Percentiles rank a stretch among this genome's conserved stretches.
Evolutionary conservation across 768 basidiomycete species (phyloP).

Genomic region (Thelephora aurantiotincta): DNA sequence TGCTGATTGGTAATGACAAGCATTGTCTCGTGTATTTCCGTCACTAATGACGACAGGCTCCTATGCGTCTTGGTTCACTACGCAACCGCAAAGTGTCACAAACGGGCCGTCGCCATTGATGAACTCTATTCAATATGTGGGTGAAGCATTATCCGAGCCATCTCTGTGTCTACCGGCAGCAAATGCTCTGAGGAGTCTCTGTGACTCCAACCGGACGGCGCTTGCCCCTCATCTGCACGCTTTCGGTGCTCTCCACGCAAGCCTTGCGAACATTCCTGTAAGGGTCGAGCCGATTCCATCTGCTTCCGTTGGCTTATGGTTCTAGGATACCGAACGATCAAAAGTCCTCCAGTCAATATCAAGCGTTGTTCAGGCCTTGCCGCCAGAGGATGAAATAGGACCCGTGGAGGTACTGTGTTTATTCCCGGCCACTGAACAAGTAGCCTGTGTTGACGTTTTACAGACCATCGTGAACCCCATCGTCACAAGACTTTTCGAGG

Average conservation of each 20-base stretch:
- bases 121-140: conserved; percentile 54
- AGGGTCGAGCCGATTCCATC: conserved; percentile 12
- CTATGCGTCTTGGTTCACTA: conserved; percentile 73
- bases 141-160: conserved; percentile 53
- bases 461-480: conserved; percentile 71
- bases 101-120: conserved; percentile 34
- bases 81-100: conserved; percentile 20
- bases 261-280: conserved; percentile 61
- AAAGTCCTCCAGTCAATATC: conserved; percentile 89
- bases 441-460: not conserved
- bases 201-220: conserved; percentile 79
- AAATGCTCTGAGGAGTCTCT: conserved; percentile 70
- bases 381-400: conserved; percentile 61
- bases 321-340: conserved; percentile 68
- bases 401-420: conserved; percentile 48
- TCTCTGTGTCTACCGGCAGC: conserved; percentile 59
- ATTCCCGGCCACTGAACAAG: not conserved
- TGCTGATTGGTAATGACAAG: conserved; percentile 46
- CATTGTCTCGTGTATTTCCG: not conserved
- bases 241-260: conserved; percentile 74
- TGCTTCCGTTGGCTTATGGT: not conserved
- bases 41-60: conserved; percentile 28
- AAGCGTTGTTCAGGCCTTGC: conserved; percentile 85
- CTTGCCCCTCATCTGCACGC: conserved; percentile 74
- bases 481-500: conserved; percentile 49